These are phyloP conservation scores for Tolypocladium tropicale DNA, from an alignment of 2,329 filamentous ascomycete species.

Conservation along the genomic window DNA sequence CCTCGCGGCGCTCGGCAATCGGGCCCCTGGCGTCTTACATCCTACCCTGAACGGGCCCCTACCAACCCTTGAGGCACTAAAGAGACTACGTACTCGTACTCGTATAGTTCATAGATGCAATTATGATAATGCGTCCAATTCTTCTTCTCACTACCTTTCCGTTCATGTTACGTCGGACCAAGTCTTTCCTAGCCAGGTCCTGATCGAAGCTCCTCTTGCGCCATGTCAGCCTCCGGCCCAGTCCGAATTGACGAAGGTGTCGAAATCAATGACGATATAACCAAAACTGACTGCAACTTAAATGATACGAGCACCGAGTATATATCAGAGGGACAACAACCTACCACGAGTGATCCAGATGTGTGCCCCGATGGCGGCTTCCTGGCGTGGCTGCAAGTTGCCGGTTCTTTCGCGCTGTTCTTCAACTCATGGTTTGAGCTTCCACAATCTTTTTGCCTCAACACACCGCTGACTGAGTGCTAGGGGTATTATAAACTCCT, in stretches of 20 bases:
- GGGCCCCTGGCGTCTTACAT: background rate
- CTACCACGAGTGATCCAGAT: background rate
- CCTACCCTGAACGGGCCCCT: too few relatives aligned
- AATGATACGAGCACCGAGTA: accelerated
- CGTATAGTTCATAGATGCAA: too few relatives aligned
- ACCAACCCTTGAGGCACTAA: too few relatives aligned
- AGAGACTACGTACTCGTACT: too few relatives aligned
- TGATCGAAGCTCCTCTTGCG: background rate
- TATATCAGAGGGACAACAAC: background rate
- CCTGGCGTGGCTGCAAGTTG: background rate
- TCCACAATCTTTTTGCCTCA: background rate
- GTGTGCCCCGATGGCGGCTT: background rate
- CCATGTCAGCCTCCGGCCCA: background rate
- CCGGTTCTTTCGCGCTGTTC: background rate
- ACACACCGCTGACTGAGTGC: background rate
- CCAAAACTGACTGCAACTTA: background rate
- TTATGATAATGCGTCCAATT: too few relatives aligned
- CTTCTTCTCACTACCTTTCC: too few relatives aligned
- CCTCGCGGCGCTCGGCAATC: background rate
- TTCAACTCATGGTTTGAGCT: background rate
- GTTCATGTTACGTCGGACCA: background rate
- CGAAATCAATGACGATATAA: background rate
- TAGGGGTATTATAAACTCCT: constrained; percentile 24
- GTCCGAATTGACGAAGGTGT: background rate
- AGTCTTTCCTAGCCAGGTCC: background rate